A percentile compares a stretch with the other conserved stretches of the same genome.
Evolutionary conservation across 225 moss, liverwort and hornwort species (phyloP).

Genomic region (Pleurozium schreberi): DNA sequence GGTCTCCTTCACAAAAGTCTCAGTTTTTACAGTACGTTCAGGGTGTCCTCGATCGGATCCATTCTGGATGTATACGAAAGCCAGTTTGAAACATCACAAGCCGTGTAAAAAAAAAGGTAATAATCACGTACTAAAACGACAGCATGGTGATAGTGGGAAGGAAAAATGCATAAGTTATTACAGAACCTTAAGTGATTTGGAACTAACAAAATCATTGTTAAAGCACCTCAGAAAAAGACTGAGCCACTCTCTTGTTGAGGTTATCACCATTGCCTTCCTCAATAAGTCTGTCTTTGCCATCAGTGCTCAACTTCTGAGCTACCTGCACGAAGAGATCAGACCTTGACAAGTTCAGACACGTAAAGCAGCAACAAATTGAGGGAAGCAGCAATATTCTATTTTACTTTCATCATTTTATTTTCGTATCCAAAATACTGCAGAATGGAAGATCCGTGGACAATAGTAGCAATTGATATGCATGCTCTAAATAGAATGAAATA

Average conservation of each 20-base stretch:
- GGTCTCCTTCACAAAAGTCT: neutral
- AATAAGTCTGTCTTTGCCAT: neutral
- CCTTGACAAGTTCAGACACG: neutral
- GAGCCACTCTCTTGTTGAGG: neutral
- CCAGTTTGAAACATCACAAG: neutral
- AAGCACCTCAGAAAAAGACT: constrained; percentile 7
- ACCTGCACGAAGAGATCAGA: neutral
- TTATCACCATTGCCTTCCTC: neutral
- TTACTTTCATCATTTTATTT: neutral
- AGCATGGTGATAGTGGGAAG: neutral
- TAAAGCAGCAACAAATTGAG: neutral
- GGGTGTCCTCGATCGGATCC: neutral
- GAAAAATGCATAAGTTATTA: neutral
- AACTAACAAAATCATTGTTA: neutral
- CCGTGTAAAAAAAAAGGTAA: no score
- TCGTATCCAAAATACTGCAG: neutral
- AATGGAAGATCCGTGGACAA: neutral
- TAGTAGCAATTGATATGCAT: neutral
- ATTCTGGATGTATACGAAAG: constrained; percentile 1
- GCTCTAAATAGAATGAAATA: neutral
- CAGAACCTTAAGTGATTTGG: neutral
- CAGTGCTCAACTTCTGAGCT: neutral
- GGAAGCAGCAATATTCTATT: neutral
- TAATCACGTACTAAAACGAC: neutral
- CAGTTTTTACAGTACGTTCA: neutral